phyloP scores from a whole-genome alignment of 495 filamentous ascomycete genomes.

The Hypoxylon intermedium region DNA sequence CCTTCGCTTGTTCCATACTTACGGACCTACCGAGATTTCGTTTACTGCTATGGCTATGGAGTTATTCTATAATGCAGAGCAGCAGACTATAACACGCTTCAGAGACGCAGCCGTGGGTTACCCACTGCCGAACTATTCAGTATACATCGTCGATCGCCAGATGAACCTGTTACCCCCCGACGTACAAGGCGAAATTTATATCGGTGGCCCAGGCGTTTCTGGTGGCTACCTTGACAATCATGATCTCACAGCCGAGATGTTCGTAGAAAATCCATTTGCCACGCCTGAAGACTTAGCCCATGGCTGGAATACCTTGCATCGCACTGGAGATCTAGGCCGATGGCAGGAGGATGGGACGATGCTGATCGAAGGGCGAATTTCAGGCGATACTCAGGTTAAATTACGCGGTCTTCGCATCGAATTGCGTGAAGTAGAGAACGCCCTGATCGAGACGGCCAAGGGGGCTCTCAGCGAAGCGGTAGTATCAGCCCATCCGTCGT shows the following conservation, averaged over 20 bases:
- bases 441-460: constrained; percentile 39
- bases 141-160: constrained; percentile 55
- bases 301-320: constrained; percentile 50
- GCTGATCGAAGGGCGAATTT: constrained; percentile 49
- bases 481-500: constrained; percentile 37
- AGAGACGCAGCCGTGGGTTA: constrained; percentile 11
- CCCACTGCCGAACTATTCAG: constrained; percentile 42
- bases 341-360: constrained; percentile 48
- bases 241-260: constrained; percentile 35
- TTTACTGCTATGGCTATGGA: constrained; percentile 18
- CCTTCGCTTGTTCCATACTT: constrained; percentile 41
- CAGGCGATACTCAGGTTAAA: constrained; percentile 60
- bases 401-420: constrained; percentile 61
- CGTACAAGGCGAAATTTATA: constrained; percentile 45
- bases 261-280: constrained; percentile 46
- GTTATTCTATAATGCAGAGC: constrained; percentile 1
- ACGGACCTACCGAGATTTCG: constrained; percentile 45
- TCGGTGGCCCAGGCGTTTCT: constrained; percentile 47
- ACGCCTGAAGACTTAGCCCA: background rate
- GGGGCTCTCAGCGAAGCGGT: constrained; percentile 44
- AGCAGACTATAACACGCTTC: background rate
- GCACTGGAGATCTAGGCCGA: constrained; percentile 51
- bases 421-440: constrained; percentile 55
- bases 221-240: constrained; percentile 45
- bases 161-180: constrained; percentile 49